Conservation (phyloP, 306 rosid genomes). For the Sicyos baderoa region DNA sequence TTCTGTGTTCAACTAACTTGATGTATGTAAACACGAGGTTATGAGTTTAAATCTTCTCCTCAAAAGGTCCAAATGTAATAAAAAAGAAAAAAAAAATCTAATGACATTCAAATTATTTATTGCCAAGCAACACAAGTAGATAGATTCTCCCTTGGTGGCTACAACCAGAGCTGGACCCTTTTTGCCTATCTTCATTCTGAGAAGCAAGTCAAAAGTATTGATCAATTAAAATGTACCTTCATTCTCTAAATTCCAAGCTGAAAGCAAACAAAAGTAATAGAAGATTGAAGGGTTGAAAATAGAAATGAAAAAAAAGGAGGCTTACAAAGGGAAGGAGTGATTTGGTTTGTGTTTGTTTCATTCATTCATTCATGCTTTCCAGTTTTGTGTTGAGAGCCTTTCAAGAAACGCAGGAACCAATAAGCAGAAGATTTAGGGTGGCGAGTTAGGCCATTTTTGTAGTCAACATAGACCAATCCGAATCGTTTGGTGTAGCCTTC, state of each 20-base stretch:
- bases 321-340: neutral
- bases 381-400: constrained; percentile 38
- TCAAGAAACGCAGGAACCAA: constrained; percentile 76
- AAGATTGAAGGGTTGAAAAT: neutral
- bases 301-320: neutral
- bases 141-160: neutral
- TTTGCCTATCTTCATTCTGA: neutral
- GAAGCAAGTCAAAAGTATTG: neutral
- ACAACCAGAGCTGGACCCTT: neutral
- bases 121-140: too few species aligned
- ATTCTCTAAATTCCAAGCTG: neutral
- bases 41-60: too few species aligned
- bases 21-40: too few species aligned
- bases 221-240: neutral
- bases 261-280: neutral
- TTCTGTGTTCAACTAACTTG: too few species aligned
- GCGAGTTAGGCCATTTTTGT: constrained; percentile 62
- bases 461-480: constrained; percentile 77
- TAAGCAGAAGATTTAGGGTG: constrained; percentile 91
- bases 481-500: constrained; percentile 90
- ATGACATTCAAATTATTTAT: too few species aligned
- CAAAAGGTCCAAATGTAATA: too few species aligned
- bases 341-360: too few species aligned
- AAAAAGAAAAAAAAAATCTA: too few species aligned
- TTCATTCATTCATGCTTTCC: constrained; percentile 43